Base-by-base conservation (phyloP, 768 basidiomycete genomes). In the Suillus fuscotomentosus region DNA sequence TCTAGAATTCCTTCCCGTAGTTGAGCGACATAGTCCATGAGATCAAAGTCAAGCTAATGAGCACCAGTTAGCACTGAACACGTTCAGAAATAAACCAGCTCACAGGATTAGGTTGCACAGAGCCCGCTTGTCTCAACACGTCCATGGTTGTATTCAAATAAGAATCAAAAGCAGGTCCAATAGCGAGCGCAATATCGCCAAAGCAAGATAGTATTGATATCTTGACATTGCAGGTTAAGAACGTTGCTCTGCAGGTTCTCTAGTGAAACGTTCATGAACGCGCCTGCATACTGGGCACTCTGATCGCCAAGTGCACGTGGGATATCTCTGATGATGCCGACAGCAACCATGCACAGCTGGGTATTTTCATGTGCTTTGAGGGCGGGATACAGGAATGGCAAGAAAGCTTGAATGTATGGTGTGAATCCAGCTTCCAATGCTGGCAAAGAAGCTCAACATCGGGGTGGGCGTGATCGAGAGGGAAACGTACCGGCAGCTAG, bases 191-290 rank as follows among this genome's bases (percentile, higher is more conserved):
- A 68, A 99, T 91, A 72, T 99, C 97, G 22, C 97, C 97, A 71
- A 99, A 98, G 78, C 94, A 95, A 14, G 92, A 89, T 65, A 99
- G 78, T 71, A 99, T 93, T n/a, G 92, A 89, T 47, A 98, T 96
- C 83, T 99, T 99, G 75, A 98, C 97, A 68, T 91, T 92, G 55
- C 96, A n/a, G 86, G 72, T 94, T 92, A 63, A 99, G 82, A 27
- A 95, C 87, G 0, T 95, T 89, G 69, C 92, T 94, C 75, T 94
- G 91, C 43, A 99, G 81, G 70, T 97, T 94, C 75, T 95, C 92
- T 24, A 98, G 81, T 39, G 99, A 82, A 17, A 93, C 93, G 13
- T 86, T 90, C 92, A 99, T 97, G 81, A 99, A 96, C 3, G 88
- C 82, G 64, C 86, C 83, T 45, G 94, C 89, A 76, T 95, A 98